These are phyloP conservation scores for Rubia balearica DNA, from an alignment of 305 asterid species.

Conservation along the genomic window DNA sequence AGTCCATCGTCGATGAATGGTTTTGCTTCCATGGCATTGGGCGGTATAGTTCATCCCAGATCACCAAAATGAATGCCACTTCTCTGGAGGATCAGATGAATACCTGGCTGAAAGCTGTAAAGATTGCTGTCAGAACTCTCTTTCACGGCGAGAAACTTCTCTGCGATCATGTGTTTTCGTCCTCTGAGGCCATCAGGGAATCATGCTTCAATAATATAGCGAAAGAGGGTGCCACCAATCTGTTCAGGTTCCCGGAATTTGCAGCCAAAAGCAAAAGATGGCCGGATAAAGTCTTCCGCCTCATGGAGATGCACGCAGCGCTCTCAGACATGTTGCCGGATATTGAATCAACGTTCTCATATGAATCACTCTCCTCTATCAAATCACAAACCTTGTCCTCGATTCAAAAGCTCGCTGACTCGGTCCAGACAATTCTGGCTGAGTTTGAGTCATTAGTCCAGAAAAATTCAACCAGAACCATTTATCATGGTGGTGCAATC, in stretches of 20 bases:
- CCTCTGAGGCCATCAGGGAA: conserved; percentile 41
- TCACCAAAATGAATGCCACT: conserved; percentile 33
- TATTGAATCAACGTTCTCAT: conserved; percentile 47
- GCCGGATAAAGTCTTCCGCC: conserved; percentile 33
- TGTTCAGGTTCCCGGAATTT: conserved; percentile 51
- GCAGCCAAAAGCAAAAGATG: conserved; percentile 39
- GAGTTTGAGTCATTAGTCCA: conserved; percentile 47
- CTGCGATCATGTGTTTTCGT: conserved; percentile 44
- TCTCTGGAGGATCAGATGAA: conserved; percentile 33
- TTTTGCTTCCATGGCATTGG: conserved; percentile 40
- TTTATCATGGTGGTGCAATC: conserved; percentile 54
- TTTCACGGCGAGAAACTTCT: conserved; percentile 49
- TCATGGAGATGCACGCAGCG: conserved; percentile 42
- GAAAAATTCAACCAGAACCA: conserved; percentile 42
- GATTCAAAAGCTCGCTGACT: conserved; percentile 35
- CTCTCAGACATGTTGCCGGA: conserved; percentile 46
- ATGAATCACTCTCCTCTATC: conserved; percentile 37
- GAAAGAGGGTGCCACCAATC: conserved; percentile 36
- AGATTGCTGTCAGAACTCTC: conserved; percentile 36
- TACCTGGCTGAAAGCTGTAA: conserved; percentile 37
- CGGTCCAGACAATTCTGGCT: conserved; percentile 32
- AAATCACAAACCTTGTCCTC: conserved; percentile 46
- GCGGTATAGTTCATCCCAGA: conserved; percentile 28
- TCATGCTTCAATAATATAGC: conserved; percentile 41
- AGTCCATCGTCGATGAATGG: conserved; percentile 41